Conservation (phyloP, 192 early-diverging fungal species). For the Phycomyces blakesleeanus region DNA sequence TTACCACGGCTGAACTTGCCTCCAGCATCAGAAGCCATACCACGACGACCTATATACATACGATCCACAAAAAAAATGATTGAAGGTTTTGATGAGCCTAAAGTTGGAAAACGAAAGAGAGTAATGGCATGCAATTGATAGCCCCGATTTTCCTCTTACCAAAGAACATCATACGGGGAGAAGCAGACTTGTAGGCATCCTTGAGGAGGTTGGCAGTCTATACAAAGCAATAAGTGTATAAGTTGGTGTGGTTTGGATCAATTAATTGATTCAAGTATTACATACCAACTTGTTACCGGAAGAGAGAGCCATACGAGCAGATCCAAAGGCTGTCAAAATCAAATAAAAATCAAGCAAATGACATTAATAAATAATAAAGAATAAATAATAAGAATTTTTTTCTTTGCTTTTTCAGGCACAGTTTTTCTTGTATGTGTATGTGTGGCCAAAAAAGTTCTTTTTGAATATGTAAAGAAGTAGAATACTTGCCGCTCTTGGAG, state of each 20-base stretch:
- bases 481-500: slow-evolving; percentile 25
- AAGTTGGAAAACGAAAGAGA: too few species aligned
- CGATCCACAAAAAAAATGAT: too few species aligned
- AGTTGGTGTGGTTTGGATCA: neutral
- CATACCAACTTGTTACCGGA: slow-evolving; percentile 33
- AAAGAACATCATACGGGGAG: slow-evolving; percentile 29
- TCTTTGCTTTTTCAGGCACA: too few species aligned
- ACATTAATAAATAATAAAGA: neutral
- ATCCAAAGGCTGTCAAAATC: slow-evolving; percentile 9
- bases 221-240: neutral
- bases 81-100: too few species aligned
- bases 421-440: too few species aligned
- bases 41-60: slow-evolving; percentile 22
- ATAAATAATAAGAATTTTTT: too few species aligned
- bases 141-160: slow-evolving; percentile 16
- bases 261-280: neutral
- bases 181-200: slow-evolving; percentile 26
- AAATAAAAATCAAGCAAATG: neutral
- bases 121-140: too few species aligned
- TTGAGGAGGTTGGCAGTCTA: slow-evolving; percentile 34
- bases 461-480: too few species aligned
- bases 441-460: too few species aligned
- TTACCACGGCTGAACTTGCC: slow-evolving; percentile 76
- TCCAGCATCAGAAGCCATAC: slow-evolving; percentile 47
- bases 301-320: slow-evolving; percentile 27